Conservation (phyloP, 2,329 filamentous ascomycete genomes). For the Ophiostoma ulmi region DNA sequence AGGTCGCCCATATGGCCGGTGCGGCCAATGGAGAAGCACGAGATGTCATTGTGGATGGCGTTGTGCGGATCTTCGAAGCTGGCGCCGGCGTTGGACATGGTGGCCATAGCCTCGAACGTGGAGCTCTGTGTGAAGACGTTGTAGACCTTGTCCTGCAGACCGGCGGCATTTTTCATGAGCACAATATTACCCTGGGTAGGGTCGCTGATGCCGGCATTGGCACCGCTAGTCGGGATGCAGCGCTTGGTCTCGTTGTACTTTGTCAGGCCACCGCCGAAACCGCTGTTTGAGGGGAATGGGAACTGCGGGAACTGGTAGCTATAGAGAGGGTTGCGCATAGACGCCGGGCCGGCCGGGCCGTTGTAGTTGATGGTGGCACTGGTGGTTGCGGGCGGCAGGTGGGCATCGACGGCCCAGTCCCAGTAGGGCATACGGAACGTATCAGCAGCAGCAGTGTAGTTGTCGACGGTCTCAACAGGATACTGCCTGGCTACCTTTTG, state of each 20-base stretch:
- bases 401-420: constrained; percentile 47
- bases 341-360: constrained; percentile 29
- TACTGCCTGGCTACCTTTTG: constrained; percentile 45
- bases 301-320: constrained; percentile 47
- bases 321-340: constrained; percentile 47
- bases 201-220: constrained; percentile 40
- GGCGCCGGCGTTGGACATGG: constrained; percentile 35
- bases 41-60: constrained; percentile 39
- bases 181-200: constrained; percentile 27
- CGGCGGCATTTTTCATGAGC: constrained; percentile 30
- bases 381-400: constrained; percentile 41
- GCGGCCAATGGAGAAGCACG: constrained; percentile 32
- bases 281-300: constrained; percentile 32
- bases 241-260: constrained; percentile 38
- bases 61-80: constrained; percentile 45
- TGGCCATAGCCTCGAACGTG: constrained; percentile 40
- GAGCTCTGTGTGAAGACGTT: constrained; percentile 38
- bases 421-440: constrained; percentile 48
- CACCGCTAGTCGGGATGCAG: constrained; percentile 34
- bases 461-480: constrained; percentile 32
- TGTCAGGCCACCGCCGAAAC: constrained; percentile 32
- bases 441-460: constrained; percentile 44
- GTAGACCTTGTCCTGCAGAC: constrained; percentile 35
- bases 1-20: constrained; percentile 36
- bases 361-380: constrained; percentile 30